A percentile compares a stretch with the other conserved stretches of the same genome.
These are phyloP conservation scores for Salpingoeca rosetta DNA, from an alignment of 78 protist genomes.

Conservation along the genomic window DNA sequence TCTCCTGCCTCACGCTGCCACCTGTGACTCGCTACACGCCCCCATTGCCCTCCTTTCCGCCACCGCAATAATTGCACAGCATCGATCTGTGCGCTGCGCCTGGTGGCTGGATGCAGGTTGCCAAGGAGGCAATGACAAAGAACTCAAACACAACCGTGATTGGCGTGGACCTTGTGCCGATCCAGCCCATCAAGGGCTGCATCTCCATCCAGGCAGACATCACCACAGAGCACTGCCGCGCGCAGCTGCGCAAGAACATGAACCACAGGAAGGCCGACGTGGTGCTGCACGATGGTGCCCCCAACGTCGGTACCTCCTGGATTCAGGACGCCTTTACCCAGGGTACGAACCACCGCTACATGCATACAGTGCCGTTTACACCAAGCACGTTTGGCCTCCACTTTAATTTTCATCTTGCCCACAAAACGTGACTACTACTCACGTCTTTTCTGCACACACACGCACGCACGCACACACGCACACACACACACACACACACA, in stretches of 20 bases:
- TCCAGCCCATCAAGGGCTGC: slow-evolving; percentile 79
- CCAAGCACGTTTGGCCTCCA: background rate
- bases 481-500: no score
- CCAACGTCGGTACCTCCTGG: slow-evolving; percentile 97
- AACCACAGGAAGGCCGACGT: slow-evolving; percentile 35
- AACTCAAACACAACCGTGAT: no score
- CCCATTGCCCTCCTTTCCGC: no score
- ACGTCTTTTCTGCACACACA: no score
- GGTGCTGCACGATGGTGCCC: slow-evolving; percentile 99
- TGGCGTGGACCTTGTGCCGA: slow-evolving; percentile 95
- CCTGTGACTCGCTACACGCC: no score
- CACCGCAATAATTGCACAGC: no score
- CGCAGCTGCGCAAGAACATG: slow-evolving; percentile 44
- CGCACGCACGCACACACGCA: no score
- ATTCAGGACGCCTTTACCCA: slow-evolving; percentile 91
- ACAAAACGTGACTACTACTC: no score
- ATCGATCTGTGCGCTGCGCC: slow-evolving; percentile 99
- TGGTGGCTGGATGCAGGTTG: slow-evolving; percentile 96
- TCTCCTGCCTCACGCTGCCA: no score
- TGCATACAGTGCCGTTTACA: background rate
- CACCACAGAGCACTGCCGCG: slow-evolving; percentile 85
- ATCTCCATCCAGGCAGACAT: slow-evolving; percentile 85
- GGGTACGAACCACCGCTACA: slow-evolving; percentile 30
- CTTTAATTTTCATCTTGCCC: no score
- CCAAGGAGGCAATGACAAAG: slow-evolving; percentile 88